phyloP scores from a whole-genome alignment of 257 asterid species.

The Handroanthus guayacan region DNA sequence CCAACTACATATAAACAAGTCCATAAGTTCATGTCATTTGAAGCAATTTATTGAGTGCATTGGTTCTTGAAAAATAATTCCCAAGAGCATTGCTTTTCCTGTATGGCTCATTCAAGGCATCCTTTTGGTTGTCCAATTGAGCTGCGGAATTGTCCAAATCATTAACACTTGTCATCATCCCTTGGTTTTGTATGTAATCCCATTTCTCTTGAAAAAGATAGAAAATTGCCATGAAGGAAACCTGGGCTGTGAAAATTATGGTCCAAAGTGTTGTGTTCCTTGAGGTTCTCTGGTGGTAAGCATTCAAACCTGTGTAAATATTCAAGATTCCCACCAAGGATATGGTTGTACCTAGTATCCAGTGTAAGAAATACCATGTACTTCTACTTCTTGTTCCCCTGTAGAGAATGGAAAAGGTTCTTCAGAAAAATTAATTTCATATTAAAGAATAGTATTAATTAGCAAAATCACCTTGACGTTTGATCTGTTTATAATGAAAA shows the following conservation, averaged over 20 bases:
- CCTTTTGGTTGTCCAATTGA: slow-evolving; percentile 42
- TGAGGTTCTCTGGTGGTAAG: slow-evolving; percentile 67
- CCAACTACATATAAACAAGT: background rate
- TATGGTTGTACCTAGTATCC: slow-evolving; percentile 74
- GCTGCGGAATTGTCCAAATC: slow-evolving; percentile 26
- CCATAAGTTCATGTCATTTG: slow-evolving; percentile 58
- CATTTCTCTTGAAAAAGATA: slow-evolving; percentile 89
- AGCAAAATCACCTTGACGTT: too few species aligned
- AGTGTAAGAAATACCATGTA: slow-evolving; percentile 72
- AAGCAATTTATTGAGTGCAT: slow-evolving; percentile 73
- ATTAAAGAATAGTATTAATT: too few species aligned
- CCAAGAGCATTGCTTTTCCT: slow-evolving; percentile 86
- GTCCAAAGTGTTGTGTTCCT: slow-evolving; percentile 61
- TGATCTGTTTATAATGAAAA: too few species aligned
- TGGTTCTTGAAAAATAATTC: slow-evolving; percentile 64
- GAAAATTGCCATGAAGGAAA: slow-evolving; percentile 70
- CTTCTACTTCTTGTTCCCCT: slow-evolving; percentile 68
- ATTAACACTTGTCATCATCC: slow-evolving; percentile 25
- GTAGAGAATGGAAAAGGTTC: background rate
- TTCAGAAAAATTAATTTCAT: too few species aligned
- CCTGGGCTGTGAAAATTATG: slow-evolving; percentile 72
- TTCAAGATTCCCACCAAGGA: slow-evolving; percentile 67
- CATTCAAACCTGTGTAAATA: slow-evolving; percentile 72
- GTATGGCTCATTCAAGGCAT: slow-evolving; percentile 44
- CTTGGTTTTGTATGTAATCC: slow-evolving; percentile 77